Base-by-base conservation (phyloP, 352 stramenopile genomes). In the Phytopythium aichiense region DNA sequence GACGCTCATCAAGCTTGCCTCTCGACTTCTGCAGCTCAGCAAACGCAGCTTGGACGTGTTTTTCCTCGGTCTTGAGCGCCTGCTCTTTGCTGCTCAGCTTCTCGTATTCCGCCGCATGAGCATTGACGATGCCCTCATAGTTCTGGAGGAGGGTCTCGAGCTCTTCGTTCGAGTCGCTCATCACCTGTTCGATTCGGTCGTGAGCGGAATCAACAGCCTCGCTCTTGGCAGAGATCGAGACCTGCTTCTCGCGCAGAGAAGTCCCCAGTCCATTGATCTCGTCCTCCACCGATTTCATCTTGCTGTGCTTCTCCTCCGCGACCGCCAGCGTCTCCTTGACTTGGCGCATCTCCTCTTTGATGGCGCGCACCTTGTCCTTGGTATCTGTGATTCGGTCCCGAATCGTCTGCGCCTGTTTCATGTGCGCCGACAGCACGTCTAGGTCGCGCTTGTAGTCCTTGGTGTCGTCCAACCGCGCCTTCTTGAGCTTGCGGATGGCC, bases 391-490 rank as follows among this genome's bases (percentile, higher is more conserved):
- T 82, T 52, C 89, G 84, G 11, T 82, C 63, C 0, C 73, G 64
- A 23, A 91, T 83, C 18, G 71, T 67, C 28, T 85, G 68, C 0
- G 79, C 82, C 2, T 33, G 63, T 63, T 91, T 92, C 52, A 90
- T 71, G 56, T 98, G 90, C n/a, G 90, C 87, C 7, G 80, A 86
- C 18, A 99, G 70, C 2, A 97, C 81, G 18, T 96, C 88, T 3
- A 99, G 71, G 58, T 98, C 93, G 2, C 90, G 79, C 66, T 98
- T 98, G 37, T 96, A 87, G 67, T 99, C 96, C 63, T 99, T 98
- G 0, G 79, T 81, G 56, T 91, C 71, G 0, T 73, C 60, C 2
- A 68, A 40, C 20, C 84, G 56, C n/a, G 91, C 89, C 63, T 98
- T 98, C 55, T 96, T 96, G 28, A 94, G 73, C 58, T 98, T 98